phyloP scores from a whole-genome alignment of 2,329 filamentous ascomycete genomes.

The Zasmidium citrigriseum region DNA sequence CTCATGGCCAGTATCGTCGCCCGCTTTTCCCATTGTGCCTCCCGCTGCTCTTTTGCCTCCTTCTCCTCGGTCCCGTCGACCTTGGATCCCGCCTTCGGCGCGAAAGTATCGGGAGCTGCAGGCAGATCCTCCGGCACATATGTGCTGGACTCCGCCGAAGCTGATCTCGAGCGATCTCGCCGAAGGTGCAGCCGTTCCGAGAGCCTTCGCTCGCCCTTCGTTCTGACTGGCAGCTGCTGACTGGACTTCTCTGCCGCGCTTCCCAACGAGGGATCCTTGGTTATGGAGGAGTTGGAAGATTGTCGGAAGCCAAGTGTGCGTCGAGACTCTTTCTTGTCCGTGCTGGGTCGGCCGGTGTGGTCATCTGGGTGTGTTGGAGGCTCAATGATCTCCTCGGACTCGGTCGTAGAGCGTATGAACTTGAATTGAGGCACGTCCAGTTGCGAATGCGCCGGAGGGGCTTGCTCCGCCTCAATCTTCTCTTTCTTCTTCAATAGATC shows the following conservation, averaged over 20 bases:
- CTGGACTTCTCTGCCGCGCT: constrained; percentile 11
- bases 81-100: constrained; percentile 14
- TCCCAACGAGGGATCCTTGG: constrained; percentile 23
- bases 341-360: constrained; percentile 8
- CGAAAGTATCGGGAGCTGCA: constrained; percentile 69
- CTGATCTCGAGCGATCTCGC: constrained; percentile 44
- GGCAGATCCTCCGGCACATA: constrained; percentile 80
- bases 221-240: constrained; percentile 26
- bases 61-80: constrained; percentile 34
- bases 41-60: constrained; percentile 51
- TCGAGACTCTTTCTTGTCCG: constrained; percentile 24
- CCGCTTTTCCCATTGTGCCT: constrained; percentile 87
- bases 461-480: constrained; percentile 39
- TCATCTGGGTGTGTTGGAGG: constrained; percentile 62
- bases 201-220: constrained; percentile 50
- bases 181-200: constrained; percentile 74
- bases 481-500: constrained; percentile 66
- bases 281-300: constrained; percentile 32
- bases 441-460: constrained; percentile 34
- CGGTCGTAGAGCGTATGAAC: constrained; percentile 82
- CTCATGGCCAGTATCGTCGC: constrained; percentile 80
- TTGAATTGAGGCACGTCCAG: constrained; percentile 65
- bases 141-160: constrained; percentile 61
- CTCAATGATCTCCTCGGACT: constrained; percentile 74
- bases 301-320: constrained; percentile 38